phyloP scores from a whole-genome alignment of 352 stramenopile genomes.

The Globisporangium orthogonon region DNA sequence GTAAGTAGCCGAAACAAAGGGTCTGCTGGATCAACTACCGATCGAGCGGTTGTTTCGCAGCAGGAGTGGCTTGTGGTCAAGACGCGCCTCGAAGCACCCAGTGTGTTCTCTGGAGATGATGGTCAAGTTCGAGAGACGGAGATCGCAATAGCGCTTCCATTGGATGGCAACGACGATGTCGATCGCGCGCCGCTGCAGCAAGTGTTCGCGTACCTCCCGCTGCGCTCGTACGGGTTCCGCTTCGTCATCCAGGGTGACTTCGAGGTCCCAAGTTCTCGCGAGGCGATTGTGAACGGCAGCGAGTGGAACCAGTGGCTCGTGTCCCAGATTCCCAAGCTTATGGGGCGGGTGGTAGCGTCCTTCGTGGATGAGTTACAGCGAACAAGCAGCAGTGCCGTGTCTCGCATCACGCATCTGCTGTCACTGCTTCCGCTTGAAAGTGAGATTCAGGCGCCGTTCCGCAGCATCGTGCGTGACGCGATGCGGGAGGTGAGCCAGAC shows the following conservation, averaged over 20 bases:
- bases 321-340: conserved; percentile 50
- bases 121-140: conserved; percentile 26
- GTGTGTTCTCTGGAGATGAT: conserved; percentile 9
- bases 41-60: conserved; percentile 14
- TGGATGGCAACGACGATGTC: conserved; percentile 7
- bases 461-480: conserved; percentile 44
- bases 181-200: conserved; percentile 53
- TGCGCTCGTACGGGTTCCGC: conserved; percentile 75
- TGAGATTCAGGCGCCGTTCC: conserved; percentile 70
- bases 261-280: conserved; percentile 77
- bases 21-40: conserved; percentile 8
- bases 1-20: background rate
- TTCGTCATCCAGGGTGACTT: conserved; percentile 88
- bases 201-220: conserved; percentile 79
- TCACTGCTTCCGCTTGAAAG: conserved; percentile 59
- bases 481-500: conserved; percentile 49
- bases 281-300: conserved; percentile 76
- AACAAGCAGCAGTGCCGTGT: background rate
- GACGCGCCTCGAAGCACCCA: conserved; percentile 20
- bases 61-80: conserved; percentile 67
- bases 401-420: conserved; percentile 28
- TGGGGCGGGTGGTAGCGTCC: conserved; percentile 19
- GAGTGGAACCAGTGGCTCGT: conserved; percentile 89
- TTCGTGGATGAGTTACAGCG: conserved; percentile 13
- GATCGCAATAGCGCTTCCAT: conserved; percentile 50